Evolutionary conservation across 345 rosid species (phyloP).

Genomic region (Zanthoxylum bungeanum): DNA sequence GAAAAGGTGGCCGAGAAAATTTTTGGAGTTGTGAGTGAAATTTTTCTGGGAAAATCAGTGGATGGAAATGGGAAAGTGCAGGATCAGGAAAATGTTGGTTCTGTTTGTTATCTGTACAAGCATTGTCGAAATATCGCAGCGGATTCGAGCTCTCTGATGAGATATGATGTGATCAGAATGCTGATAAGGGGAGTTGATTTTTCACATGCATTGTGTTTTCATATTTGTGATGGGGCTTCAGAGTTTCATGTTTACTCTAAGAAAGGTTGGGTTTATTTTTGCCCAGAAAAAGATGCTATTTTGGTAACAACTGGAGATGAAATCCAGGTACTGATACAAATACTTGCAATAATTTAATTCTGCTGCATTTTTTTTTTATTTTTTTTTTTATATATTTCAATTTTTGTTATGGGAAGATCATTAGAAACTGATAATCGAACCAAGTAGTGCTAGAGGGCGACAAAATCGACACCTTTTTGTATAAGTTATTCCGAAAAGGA

Average conservation of each 20-base stretch:
- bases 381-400: not conserved
- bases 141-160: conserved; percentile 29
- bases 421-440: no score
- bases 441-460: no score
- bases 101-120: conserved; percentile 48
- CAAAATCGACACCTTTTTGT: no score
- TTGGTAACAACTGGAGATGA: conserved; percentile 76
- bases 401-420: not conserved
- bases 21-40: conserved; percentile 20
- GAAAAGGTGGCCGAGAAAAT: conserved; percentile 55
- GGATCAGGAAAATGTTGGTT: conserved; percentile 25
- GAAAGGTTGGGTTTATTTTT: conserved; percentile 81
- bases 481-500: no score
- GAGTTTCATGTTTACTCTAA: conserved; percentile 87
- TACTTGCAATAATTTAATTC: not conserved
- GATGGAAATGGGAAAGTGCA: not conserved
- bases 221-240: conserved; percentile 44
- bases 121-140: conserved; percentile 28
- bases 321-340: conserved; percentile 42
- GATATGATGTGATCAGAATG: conserved; percentile 77
- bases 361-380: no score
- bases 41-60: conserved; percentile 9
- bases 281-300: conserved; percentile 57
- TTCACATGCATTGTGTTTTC: conserved; percentile 67
- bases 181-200: conserved; percentile 66